A percentile compares a stretch with the other conserved stretches of the same genome.
Conservation (phyloP, 108 stramenopile species). For the Stephanodiscus minutulus region DNA sequence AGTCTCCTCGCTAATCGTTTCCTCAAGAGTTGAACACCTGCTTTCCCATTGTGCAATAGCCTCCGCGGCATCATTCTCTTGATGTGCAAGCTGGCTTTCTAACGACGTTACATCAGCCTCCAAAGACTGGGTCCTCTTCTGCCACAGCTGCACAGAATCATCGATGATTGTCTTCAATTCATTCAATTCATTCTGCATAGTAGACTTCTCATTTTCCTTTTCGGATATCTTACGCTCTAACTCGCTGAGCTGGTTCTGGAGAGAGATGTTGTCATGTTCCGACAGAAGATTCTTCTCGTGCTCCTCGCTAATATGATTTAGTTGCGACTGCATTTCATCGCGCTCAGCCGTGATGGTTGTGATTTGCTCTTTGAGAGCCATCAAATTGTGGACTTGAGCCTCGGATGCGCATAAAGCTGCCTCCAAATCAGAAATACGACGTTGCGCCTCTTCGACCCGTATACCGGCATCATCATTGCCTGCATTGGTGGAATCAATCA, state of each 20-base stretch:
- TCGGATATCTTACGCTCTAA: slow-evolving; percentile 27
- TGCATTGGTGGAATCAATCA: slow-evolving; percentile 15
- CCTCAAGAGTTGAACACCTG: slow-evolving; percentile 46
- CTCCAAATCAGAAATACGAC: slow-evolving; percentile 38
- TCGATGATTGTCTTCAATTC: slow-evolving; percentile 28
- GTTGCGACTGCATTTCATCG: slow-evolving; percentile 30
- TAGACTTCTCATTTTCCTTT: slow-evolving; percentile 26
- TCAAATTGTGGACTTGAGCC: slow-evolving; percentile 20
- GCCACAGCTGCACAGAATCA: slow-evolving; percentile 32
- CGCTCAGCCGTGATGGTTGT: slow-evolving; percentile 46
- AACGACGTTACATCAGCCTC: slow-evolving; percentile 48
- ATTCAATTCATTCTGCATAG: slow-evolving; percentile 18
- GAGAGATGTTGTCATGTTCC: slow-evolving; percentile 43
- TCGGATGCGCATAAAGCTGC: slow-evolving; percentile 29
- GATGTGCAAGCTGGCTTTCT: slow-evolving; percentile 49
- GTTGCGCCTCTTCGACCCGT: slow-evolving; percentile 22
- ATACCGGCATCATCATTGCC: slow-evolving; percentile 1
- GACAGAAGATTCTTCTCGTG: slow-evolving; percentile 42
- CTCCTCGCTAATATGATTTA: slow-evolving; percentile 28
- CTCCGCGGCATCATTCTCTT: slow-evolving; percentile 61
- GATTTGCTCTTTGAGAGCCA: slow-evolving; percentile 35
- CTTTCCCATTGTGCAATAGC: slow-evolving; percentile 65
- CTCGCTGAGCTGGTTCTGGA: slow-evolving; percentile 32
- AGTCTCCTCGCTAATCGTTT: slow-evolving; percentile 24
- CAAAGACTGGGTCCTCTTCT: slow-evolving; percentile 31